Percentiles rank a stretch among this genome's conserved stretches.
Evolutionary conservation across 2,329 filamentous ascomycete species (phyloP).

Genomic region (Dryadomyces quercus-mongolicae): DNA sequence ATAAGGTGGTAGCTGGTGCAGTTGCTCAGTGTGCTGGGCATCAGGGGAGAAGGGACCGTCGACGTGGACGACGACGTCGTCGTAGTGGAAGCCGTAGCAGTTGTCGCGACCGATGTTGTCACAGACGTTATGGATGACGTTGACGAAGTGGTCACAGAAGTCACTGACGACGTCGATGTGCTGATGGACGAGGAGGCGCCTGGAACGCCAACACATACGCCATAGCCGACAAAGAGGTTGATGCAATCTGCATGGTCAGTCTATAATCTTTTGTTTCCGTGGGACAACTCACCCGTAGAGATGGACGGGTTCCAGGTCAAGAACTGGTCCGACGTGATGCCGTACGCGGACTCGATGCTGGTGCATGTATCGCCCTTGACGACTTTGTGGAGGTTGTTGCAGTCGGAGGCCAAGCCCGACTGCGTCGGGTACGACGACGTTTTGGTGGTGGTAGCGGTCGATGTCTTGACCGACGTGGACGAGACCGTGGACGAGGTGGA

Average conservation of each 20-base stretch:
- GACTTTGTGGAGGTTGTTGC: conserved; percentile 6
- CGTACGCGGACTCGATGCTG: conserved; percentile 1
- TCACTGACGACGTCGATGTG: no score
- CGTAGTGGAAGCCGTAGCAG: no score
- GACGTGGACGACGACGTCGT: no score
- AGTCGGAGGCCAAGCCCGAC: conserved; percentile 4
- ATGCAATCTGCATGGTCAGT: neutral
- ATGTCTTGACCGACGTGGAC: neutral
- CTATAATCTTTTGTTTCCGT: no score
- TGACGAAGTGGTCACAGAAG: no score
- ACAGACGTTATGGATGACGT: no score
- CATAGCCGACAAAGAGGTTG: neutral
- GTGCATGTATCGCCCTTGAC: conserved; percentile 5
- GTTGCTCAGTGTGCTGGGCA: no score
- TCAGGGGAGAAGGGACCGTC: no score
- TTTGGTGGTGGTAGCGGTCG: neutral
- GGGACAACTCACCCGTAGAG: neutral
- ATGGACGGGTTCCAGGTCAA: conserved; percentile 4
- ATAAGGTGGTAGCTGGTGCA: no score
- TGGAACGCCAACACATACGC: neutral
- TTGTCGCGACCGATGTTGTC: no score
- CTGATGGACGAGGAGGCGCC: no score
- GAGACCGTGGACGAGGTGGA: neutral
- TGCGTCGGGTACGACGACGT: neutral
- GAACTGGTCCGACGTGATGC: conserved; percentile 5